These are phyloP conservation scores for Phytophthora podocarpi DNA, from an alignment of 352 stramenopile genomes.

Conservation along the genomic window DNA sequence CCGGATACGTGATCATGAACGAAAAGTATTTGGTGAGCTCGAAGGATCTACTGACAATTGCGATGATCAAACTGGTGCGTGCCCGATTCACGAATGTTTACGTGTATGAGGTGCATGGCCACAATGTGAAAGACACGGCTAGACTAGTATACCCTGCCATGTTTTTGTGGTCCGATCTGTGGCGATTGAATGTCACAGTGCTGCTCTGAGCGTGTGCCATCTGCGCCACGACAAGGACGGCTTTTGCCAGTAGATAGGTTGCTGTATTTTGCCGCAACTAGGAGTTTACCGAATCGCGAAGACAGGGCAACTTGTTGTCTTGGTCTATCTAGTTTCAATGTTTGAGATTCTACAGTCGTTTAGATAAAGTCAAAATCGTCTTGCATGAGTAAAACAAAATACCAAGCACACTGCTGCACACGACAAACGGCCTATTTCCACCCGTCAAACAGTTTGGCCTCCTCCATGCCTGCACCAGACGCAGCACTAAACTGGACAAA, in stretches of 20 bases:
- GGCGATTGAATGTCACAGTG: conserved; percentile 33
- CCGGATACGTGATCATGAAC: conserved; percentile 44
- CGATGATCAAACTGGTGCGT: conserved; percentile 37
- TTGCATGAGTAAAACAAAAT: too few relatives aligned
- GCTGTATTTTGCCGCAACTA: too few relatives aligned
- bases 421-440: conserved; percentile 34
- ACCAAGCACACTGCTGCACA: too few relatives aligned
- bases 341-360: too few relatives aligned
- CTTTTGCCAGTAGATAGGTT: too few relatives aligned
- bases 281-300: too few relatives aligned
- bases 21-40: conserved; percentile 41
- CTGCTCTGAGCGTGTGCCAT: conserved; percentile 18
- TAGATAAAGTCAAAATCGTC: too few relatives aligned
- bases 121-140: conserved; percentile 38
- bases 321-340: too few relatives aligned
- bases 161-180: conserved; percentile 35
- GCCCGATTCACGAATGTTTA: conserved; percentile 33
- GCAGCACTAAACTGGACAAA: conserved; percentile 47
- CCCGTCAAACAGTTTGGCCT: conserved; percentile 34
- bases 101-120: conserved; percentile 38
- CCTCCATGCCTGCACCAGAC: conserved; percentile 48
- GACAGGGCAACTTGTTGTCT: too few relatives aligned
- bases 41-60: conserved; percentile 32
- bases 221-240: too few relatives aligned
- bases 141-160: conserved; percentile 35